Conservation (phyloP, 164 flowering plant species). For the Tetracentron sinense region DNA sequence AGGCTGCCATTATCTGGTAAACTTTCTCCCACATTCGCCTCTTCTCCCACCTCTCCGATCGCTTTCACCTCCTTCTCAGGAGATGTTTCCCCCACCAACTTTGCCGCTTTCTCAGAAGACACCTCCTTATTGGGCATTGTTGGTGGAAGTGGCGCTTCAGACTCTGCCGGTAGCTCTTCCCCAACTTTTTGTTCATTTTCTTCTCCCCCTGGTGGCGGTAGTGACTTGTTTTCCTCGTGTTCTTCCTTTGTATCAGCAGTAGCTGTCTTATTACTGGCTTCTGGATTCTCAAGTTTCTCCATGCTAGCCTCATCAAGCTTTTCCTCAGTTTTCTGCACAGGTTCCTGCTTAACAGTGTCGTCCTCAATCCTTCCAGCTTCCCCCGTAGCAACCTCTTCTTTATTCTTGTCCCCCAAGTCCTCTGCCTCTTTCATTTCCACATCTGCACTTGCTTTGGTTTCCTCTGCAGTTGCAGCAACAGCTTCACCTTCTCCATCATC, state of each 20-base stretch:
- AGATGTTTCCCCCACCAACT: not conserved
- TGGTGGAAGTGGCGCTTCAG: constrained; percentile 11
- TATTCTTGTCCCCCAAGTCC: constrained; percentile 9
- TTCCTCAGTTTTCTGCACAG: not conserved
- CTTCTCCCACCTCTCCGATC: not conserved
- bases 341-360: not conserved
- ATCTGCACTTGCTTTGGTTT: constrained; percentile 21
- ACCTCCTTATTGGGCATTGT: constrained; percentile 5
- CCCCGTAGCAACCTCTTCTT: not conserved
- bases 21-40: constrained; percentile 3
- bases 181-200: constrained; percentile 8
- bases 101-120: constrained; percentile 7
- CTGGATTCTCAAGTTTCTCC: constrained; percentile 9
- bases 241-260: constrained; percentile 2
- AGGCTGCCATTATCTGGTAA: constrained; percentile 9
- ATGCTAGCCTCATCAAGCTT: not conserved
- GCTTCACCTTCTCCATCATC: constrained; percentile 17
- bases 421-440: constrained; percentile 26
- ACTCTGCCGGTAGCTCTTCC: constrained; percentile 3
- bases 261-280: constrained; percentile 6
- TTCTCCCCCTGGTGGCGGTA: not conserved
- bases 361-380: constrained; percentile 2
- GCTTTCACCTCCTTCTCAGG: not conserved
- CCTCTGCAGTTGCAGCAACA: constrained; percentile 13
- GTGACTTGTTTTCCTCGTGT: not conserved